These are phyloP conservation scores for Magnaporthales sp. DNA, from an alignment of 2,329 filamentous ascomycete genomes.

Conservation along the genomic window DNA sequence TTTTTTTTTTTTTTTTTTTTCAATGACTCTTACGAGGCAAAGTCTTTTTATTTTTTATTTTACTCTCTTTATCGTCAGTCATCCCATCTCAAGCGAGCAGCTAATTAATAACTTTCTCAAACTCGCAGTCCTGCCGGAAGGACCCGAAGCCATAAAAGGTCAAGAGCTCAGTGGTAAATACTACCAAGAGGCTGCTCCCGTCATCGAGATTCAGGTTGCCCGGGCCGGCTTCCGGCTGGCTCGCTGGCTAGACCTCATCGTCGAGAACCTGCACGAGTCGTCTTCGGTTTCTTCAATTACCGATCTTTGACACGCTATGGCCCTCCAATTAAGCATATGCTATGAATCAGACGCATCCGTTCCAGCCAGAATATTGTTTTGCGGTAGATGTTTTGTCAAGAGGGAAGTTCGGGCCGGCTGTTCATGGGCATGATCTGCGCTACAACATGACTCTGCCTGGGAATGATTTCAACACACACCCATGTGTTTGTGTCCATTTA, in stretches of 20 bases:
- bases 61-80: no score
- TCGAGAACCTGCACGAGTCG: slow-evolving; percentile 21
- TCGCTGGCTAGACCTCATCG: slow-evolving; percentile 57
- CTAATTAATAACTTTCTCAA: slow-evolving; percentile 10
- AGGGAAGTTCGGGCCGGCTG: not conserved
- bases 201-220: slow-evolving; percentile 58
- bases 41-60: no score
- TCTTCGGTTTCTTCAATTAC: slow-evolving; percentile 13
- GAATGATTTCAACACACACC: not conserved
- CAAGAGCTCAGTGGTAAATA: slow-evolving; percentile 56
- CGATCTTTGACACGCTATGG: not conserved
- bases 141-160: slow-evolving; percentile 45
- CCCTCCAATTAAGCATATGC: not conserved
- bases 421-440: not conserved
- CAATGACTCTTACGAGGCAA: no score
- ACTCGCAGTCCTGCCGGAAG: slow-evolving; percentile 50
- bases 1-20: not conserved
- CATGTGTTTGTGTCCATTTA: no score
- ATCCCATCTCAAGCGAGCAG: no score
- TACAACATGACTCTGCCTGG: not conserved
- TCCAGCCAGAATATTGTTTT: not conserved
- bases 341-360: not conserved
- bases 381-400: not conserved
- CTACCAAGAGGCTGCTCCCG: slow-evolving; percentile 52
- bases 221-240: slow-evolving; percentile 62